Percentiles rank a stretch among this genome's conserved stretches.
Evolutionary conservation across 345 rosid genomes (phyloP).

Genomic region (Populus ilicifolia): DNA sequence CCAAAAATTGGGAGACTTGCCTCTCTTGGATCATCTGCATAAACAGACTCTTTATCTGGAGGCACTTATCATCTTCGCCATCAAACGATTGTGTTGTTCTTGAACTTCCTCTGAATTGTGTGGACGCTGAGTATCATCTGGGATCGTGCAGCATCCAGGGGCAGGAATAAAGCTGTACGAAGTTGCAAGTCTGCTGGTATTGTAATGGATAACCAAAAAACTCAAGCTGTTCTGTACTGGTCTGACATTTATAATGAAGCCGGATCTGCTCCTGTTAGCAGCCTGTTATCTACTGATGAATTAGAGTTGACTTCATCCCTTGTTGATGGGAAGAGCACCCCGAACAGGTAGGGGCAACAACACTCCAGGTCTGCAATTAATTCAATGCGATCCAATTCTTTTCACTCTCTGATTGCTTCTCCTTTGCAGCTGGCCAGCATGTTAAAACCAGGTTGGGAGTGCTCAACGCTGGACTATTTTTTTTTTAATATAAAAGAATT

Average conservation of each 20-base stretch:
- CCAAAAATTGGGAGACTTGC: slow-evolving; percentile 31
- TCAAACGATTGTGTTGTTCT: slow-evolving; percentile 55
- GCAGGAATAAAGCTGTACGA: slow-evolving; percentile 32
- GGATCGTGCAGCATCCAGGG: slow-evolving; percentile 36
- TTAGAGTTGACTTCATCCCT: slow-evolving; percentile 40
- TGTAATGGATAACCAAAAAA: slow-evolving; percentile 59
- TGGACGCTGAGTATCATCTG: slow-evolving; percentile 30
- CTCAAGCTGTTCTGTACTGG: slow-evolving; percentile 65
- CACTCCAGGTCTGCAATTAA: slow-evolving; percentile 31
- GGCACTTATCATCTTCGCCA: slow-evolving; percentile 46
- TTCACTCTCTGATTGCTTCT: slow-evolving; percentile 70
- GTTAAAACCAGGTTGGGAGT: slow-evolving; percentile 14
- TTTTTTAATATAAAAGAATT: too few relatives aligned
- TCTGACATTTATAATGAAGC: slow-evolving; percentile 53
- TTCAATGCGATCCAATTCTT: slow-evolving; percentile 32
- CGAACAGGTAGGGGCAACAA: slow-evolving; percentile 30
- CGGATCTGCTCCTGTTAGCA: slow-evolving; percentile 40
- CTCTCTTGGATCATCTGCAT: slow-evolving; percentile 78
- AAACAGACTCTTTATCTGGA: slow-evolving; percentile 71
- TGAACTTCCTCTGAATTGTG: slow-evolving; percentile 50
- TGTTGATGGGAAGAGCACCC: slow-evolving; percentile 29
- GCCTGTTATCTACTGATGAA: slow-evolving; percentile 42
- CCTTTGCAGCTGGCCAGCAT: slow-evolving; percentile 32
- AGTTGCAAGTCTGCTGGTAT: slow-evolving; percentile 46
- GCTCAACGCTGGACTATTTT: too few relatives aligned